These are phyloP conservation scores for Paspalum notatum DNA, from an alignment of 176 grass and related monocot species.

Conservation along the genomic window DNA sequence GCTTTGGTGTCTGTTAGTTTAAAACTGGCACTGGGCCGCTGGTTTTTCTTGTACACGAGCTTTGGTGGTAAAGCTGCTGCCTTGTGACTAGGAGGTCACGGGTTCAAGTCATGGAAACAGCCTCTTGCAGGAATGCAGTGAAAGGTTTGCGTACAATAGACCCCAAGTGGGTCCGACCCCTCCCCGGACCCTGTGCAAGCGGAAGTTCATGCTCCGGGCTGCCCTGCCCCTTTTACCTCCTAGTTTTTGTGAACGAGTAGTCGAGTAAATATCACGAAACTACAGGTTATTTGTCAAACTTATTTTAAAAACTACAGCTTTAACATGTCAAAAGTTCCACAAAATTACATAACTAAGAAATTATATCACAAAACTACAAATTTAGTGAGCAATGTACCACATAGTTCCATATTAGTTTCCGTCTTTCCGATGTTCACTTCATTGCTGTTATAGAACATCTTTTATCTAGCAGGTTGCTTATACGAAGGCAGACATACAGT, in stretches of 20 bases:
- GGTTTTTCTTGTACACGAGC: no score
- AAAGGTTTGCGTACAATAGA: no score
- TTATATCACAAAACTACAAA: not conserved
- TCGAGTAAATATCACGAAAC: not conserved
- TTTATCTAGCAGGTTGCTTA: conserved; percentile 3
- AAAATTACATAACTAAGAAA: not conserved
- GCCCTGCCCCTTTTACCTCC: no score
- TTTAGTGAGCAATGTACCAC: not conserved
- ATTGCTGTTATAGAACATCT: conserved; percentile 3
- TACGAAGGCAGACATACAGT: not conserved
- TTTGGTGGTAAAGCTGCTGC: no score
- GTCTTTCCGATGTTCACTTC: not conserved
- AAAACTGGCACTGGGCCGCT: no score
- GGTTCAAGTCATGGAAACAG: no score
- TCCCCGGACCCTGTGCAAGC: no score
- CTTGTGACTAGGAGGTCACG: no score
- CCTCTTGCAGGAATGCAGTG: no score
- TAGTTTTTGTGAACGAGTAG: not conserved
- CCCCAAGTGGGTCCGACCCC: no score
- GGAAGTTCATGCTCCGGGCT: no score
- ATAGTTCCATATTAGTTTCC: not conserved
- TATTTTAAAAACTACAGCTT: not conserved
- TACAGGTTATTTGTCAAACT: not conserved
- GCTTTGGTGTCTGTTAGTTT: no score
- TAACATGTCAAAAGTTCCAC: not conserved